phyloP scores from a whole-genome alignment of 225 moss, liverwort and hornwort genomes.

The Marchantia polymorpha region DNA sequence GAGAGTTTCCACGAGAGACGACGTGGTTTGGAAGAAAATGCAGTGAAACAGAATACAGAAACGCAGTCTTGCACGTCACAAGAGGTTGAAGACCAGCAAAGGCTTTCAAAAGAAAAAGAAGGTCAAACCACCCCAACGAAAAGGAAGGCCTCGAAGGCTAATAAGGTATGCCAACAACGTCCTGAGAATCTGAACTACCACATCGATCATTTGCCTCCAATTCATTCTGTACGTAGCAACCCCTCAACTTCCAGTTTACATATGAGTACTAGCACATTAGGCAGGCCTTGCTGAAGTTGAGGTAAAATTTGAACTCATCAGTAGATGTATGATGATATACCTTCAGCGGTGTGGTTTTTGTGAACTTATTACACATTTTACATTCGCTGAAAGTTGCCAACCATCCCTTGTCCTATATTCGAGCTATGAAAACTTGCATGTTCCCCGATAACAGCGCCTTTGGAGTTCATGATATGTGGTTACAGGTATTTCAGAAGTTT shows the following conservation, averaged over 20 bases:
- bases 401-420: not conserved
- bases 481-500: constrained; percentile 27
- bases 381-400: not conserved
- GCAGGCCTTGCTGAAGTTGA: too few species aligned
- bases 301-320: too few species aligned
- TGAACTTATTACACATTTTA: not conserved
- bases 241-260: too few species aligned
- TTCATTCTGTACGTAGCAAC: not conserved
- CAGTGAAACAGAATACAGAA: constrained; percentile 25
- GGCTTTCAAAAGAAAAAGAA: constrained; percentile 12
- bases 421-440: not conserved
- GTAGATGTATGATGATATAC: too few species aligned
- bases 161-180: constrained; percentile 22
- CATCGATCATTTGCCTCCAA: not conserved
- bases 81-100: constrained; percentile 25
- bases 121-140: constrained; percentile 1
- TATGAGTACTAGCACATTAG: too few species aligned
- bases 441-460: not conserved
- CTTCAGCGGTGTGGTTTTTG: too few species aligned
- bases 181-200: not conserved
- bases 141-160: constrained; percentile 24
- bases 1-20: constrained; percentile 6
- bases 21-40: constrained; percentile 7
- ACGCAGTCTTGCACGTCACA: constrained; percentile 33
- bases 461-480: not conserved